Base-by-base conservation (phyloP, 768 basidiomycete genomes). In the Trichaptum fuscoviolaceum region DNA sequence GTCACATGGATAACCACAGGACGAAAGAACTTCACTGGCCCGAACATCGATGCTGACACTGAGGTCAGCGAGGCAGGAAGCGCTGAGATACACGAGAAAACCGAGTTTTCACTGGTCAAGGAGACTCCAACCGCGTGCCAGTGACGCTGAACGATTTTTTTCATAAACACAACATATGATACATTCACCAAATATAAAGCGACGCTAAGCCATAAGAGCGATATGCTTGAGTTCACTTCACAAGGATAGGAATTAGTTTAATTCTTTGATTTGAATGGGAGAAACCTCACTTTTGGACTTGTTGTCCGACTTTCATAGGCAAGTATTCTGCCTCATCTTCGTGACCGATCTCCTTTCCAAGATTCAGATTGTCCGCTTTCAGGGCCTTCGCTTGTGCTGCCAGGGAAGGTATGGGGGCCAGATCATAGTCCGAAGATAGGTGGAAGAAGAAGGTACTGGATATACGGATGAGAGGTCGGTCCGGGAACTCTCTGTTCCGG, bases 361-460 rank as follows among this genome's bases (percentile, higher is more conserved):
- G 70, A 34, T 80, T 76, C 25, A 79, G 61, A n/a, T 77, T 68
- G 26, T 81, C 76, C 10, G 81, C 77, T 62, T 81, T 77, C 42
- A 87, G 69, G 8, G 73, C 74, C 17, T 79, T 77, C 1, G 87
- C 86, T 35, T 82, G 83, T 7, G 79, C 76, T 10, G 75, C 70
- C 24, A 96, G 78, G 0, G 75, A 69, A 8, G 85, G 83, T 2
- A 94, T 84, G 1, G 92, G 87, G 8, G 76, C 79, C n/a, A 95
- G 82, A 63, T 92, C 87, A 66, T 85, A 87, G 74, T 95, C 92
- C 1, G 95, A 94, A 0, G 88, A 92, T 15, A 97, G 83, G 73
- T 95, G 94, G 91, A 92, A 96, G 81, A 97, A 97, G 77, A 96
- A 95, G 0, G 95, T 98, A 1, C 93, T 96, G 2, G 95, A 96